Percentiles rank a stretch among this genome's conserved stretches.
Conservation (phyloP, 1,284 basidiomycete genomes). For the Mycena sp. region DNA sequence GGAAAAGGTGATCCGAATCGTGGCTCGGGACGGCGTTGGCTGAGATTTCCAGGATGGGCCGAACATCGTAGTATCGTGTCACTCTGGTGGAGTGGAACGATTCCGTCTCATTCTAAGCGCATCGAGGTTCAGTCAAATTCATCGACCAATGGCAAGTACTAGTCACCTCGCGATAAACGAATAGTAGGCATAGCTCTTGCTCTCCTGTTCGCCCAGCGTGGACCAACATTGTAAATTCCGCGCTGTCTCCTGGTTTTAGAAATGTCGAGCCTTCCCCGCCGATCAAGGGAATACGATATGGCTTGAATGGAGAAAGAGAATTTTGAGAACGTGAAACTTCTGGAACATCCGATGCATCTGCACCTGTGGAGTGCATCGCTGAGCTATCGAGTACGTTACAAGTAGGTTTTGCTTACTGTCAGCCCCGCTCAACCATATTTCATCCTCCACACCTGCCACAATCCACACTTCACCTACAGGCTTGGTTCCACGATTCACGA, state of each 20-base stretch:
- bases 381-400: not conserved
- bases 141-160: not conserved
- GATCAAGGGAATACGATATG: slow-evolving; percentile 54
- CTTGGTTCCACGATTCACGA: slow-evolving; percentile 68
- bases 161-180: slow-evolving; percentile 77
- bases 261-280: not conserved
- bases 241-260: slow-evolving; percentile 56
- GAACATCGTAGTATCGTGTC: slow-evolving; percentile 66
- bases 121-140: slow-evolving; percentile 1
- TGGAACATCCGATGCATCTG: slow-evolving; percentile 33
- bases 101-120: slow-evolving; percentile 51
- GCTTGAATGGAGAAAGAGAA: slow-evolving; percentile 58
- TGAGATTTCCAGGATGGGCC: slow-evolving; percentile 60
- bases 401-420: not conserved
- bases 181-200: slow-evolving; percentile 65
- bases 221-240: slow-evolving; percentile 60
- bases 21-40: slow-evolving; percentile 59
- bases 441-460: slow-evolving; percentile 65
- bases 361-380: slow-evolving; percentile 24
- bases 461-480: slow-evolving; percentile 76
- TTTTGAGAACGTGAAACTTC: slow-evolving; percentile 63
- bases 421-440: slow-evolving; percentile 57
- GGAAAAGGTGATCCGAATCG: slow-evolving; percentile 58
- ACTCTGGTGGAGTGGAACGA: slow-evolving; percentile 66
- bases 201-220: slow-evolving; percentile 59